Conservation (phyloP, 2,329 filamentous ascomycete genomes). For the Acrocalymma vagum region DNA sequence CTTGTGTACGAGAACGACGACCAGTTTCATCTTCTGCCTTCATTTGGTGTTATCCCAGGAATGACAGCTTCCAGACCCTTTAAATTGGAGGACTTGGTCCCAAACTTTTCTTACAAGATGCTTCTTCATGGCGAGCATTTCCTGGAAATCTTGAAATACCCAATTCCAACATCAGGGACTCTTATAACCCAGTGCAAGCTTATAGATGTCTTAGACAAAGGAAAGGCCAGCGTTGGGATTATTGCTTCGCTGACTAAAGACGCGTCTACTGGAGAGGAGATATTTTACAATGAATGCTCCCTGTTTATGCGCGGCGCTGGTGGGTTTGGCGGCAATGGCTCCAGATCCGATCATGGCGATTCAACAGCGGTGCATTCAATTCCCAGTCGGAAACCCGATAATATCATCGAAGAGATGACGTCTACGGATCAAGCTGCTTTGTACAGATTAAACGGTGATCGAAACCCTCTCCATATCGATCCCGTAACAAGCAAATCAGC, state of each 20-base stretch:
- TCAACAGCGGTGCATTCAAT: constrained; percentile 81
- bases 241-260: constrained; percentile 83
- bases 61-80: constrained; percentile 86
- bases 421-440: constrained; percentile 90
- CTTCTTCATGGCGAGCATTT: constrained; percentile 98
- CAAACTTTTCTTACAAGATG: constrained; percentile 99
- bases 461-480: constrained; percentile 96
- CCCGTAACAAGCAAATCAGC: constrained; percentile 93
- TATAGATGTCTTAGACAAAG: constrained; percentile 96
- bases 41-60: constrained; percentile 93
- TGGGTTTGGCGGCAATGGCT: constrained; percentile 85
- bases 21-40: constrained; percentile 91
- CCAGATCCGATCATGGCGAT: constrained; percentile 78
- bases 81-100: constrained; percentile 81
- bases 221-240: constrained; percentile 84
- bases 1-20: constrained; percentile 91
- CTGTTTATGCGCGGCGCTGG: constrained; percentile 91
- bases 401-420: constrained; percentile 84
- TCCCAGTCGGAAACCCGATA: constrained; percentile 79
- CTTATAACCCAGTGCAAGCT: constrained; percentile 81
- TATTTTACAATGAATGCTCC: constrained; percentile 98
- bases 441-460: constrained; percentile 92
- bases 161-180: constrained; percentile 83
- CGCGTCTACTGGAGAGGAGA: constrained; percentile 82
- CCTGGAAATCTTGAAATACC: constrained; percentile 91